Evolutionary conservation across 306 rosid genomes (phyloP).

Genomic region (Comarum palustre): DNA sequence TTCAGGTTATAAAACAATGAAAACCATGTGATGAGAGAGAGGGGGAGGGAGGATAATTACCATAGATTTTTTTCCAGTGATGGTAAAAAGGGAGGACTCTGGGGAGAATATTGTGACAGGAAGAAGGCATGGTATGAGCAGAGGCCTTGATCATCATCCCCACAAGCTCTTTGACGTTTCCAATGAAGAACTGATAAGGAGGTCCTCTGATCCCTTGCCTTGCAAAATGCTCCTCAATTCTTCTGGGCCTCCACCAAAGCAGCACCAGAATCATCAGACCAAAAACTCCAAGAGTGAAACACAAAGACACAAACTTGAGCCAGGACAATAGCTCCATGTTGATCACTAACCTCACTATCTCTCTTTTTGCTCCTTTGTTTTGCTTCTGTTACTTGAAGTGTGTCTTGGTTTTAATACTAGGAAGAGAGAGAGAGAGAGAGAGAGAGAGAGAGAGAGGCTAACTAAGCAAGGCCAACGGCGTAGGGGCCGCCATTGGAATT

Average conservation of each 20-base stretch:
- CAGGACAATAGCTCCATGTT: conserved; percentile 45
- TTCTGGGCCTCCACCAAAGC: conserved; percentile 91
- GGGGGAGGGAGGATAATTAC: conserved; percentile 22
- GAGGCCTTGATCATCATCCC: conserved; percentile 87
- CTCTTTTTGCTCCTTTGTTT: not conserved
- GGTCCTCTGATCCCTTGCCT: conserved; percentile 93
- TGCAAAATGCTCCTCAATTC: conserved; percentile 64
- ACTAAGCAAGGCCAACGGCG: conserved; percentile 79
- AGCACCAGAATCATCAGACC: conserved; percentile 39
- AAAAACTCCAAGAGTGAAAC: conserved; percentile 27
- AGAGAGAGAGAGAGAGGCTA: conserved; percentile 21
- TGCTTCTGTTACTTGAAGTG: conserved; percentile 45
- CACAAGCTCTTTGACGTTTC: conserved; percentile 72
- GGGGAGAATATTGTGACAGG: conserved; percentile 92
- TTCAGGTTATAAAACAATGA: not conserved
- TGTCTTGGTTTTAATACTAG: conserved; percentile 46
- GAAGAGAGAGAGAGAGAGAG: conserved; percentile 20
- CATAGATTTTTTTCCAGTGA: conserved; percentile 94
- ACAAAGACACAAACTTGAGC: conserved; percentile 41
- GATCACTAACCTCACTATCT: not conserved
- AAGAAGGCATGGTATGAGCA: conserved; percentile 74
- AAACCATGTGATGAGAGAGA: not conserved
- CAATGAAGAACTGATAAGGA: conserved; percentile 93
- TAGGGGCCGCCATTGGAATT: conserved; percentile 90
- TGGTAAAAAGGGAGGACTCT: conserved; percentile 93